Conservation (phyloP, 371 early-diverging fungal genomes). For the Nematocida sp. region DNA sequence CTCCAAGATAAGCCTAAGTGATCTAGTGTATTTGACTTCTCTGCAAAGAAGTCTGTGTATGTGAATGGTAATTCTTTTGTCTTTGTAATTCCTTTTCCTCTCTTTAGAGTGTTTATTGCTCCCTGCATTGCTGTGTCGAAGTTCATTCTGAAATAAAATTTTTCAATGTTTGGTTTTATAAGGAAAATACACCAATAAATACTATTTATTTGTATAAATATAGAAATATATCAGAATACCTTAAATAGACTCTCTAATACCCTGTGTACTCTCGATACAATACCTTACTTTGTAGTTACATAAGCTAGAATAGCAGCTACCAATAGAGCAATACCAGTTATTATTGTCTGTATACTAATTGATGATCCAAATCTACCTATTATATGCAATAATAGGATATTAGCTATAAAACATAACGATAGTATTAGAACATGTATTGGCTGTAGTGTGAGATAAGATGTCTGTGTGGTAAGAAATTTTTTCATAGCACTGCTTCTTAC, state of each 20-base stretch:
- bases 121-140: conserved; percentile 47
- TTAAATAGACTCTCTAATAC: background rate
- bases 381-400: conserved; percentile 62
- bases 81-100: conserved; percentile 35
- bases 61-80: conserved; percentile 32
- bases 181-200: background rate
- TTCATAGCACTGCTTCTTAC: conserved; percentile 35
- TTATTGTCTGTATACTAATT: conserved; percentile 46
- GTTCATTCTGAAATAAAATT: conserved; percentile 30
- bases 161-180: background rate
- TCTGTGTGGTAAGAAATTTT: conserved; percentile 11
- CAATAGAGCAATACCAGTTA: conserved; percentile 46
- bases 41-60: conserved; percentile 50
- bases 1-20: conserved; percentile 30
- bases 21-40: conserved; percentile 28
- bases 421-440: conserved; percentile 62
- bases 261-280: background rate
- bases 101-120: conserved; percentile 37
- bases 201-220: background rate
- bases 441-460: conserved; percentile 41
- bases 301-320: conserved; percentile 30
- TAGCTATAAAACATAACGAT: conserved; percentile 60
- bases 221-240: background rate
- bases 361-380: conserved; percentile 57
- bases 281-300: background rate